These are phyloP conservation scores for Tetracentron sinense DNA, from an alignment of 164 flowering plant genomes.

Conservation along the genomic window DNA sequence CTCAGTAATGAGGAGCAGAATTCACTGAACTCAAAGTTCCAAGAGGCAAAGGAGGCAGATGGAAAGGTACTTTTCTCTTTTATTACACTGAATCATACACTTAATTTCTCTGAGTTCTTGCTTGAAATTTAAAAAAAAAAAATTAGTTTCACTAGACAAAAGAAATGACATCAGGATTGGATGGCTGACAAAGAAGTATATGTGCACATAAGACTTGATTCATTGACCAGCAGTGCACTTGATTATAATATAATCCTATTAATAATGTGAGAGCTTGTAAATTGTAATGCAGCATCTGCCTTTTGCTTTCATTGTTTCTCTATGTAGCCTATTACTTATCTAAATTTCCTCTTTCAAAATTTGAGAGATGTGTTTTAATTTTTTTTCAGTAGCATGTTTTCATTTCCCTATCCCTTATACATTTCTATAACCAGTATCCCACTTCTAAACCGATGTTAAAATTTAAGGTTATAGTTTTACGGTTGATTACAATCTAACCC, in stretches of 20 bases:
- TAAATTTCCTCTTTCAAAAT: no score
- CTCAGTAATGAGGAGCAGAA: constrained; percentile 83
- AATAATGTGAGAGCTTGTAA: no score
- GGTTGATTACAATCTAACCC: neutral
- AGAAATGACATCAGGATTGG: neutral
- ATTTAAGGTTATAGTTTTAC: neutral
- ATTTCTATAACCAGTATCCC: no score
- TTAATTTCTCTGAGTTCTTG: no score
- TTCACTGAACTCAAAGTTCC: constrained; percentile 62
- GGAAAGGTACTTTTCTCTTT: constrained; percentile 47
- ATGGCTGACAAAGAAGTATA: neutral
- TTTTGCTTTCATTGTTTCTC: no score
- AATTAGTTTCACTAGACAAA: neutral
- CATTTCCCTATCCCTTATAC: neutral
- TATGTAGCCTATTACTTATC: no score
- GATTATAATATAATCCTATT: no score
- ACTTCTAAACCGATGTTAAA: neutral
- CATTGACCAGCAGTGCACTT: no score
- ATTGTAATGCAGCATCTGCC: no score
- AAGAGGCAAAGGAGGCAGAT: constrained; percentile 77
- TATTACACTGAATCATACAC: neutral
- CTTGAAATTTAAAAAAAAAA: no score
- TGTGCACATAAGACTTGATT: neutral
- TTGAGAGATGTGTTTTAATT: neutral
- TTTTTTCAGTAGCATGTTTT: neutral